These are phyloP conservation scores for Chaetoscypha palmicola DNA, from an alignment of 2,329 filamentous ascomycete species.

Conservation along the genomic window DNA sequence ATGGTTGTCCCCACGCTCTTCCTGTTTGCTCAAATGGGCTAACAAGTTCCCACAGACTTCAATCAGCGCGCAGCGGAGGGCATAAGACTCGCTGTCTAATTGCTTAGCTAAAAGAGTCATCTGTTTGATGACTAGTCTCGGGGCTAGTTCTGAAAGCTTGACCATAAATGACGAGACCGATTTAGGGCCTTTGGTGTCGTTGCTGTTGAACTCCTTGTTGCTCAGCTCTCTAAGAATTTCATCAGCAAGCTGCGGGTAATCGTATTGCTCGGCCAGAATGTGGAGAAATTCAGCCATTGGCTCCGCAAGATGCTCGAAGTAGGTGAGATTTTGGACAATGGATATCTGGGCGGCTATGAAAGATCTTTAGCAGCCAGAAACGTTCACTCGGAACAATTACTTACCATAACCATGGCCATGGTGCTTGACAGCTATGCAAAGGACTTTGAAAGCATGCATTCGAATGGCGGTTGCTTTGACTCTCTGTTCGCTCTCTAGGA, in stretches of 20 bases:
- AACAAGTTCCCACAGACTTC: constrained; percentile 97
- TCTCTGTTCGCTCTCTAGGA: constrained; percentile 88
- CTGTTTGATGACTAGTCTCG: constrained; percentile 90
- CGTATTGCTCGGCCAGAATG: constrained; percentile 93
- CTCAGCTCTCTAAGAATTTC: constrained; percentile 91
- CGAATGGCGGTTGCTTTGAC: constrained; percentile 83
- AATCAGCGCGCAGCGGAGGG: constrained; percentile 84
- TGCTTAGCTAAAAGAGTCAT: constrained; percentile 94
- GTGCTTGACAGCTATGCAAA: constrained; percentile 95
- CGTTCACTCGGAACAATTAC: constrained; percentile 19
- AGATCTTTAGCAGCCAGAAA: constrained; percentile 30
- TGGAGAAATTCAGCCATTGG: constrained; percentile 98
- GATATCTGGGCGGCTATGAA: constrained; percentile 81
- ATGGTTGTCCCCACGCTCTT: constrained; percentile 85
- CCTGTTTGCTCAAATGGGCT: constrained; percentile 79
- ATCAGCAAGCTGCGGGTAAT: constrained; percentile 90
- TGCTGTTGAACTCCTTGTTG: constrained; percentile 97
- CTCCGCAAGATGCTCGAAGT: constrained; percentile 97
- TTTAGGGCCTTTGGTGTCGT: constrained; percentile 90
- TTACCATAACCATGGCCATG: constrained; percentile 93
- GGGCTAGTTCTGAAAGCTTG: constrained; percentile 86
- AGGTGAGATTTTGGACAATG: constrained; percentile 94
- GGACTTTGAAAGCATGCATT: constrained; percentile 95
- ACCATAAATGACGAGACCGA: constrained; percentile 91
- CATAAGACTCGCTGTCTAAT: constrained; percentile 95